Evolutionary conservation across 1,284 basidiomycete genomes (phyloP), one percentile per base, ranked within the genome.

Genomic region (Rhodotorula sp.): DNA sequence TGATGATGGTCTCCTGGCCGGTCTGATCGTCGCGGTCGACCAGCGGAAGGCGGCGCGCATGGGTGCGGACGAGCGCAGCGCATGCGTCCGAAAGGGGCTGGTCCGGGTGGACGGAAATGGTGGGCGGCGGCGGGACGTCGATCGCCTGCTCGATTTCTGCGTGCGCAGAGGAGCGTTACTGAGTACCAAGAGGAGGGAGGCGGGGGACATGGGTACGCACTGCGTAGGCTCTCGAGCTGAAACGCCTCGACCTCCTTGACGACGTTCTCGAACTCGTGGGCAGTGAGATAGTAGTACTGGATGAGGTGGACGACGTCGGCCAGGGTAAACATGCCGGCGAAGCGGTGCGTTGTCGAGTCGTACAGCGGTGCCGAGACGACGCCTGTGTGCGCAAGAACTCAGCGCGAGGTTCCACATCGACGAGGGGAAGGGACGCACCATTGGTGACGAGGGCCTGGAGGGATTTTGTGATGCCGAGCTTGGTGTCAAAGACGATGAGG

Each of bases 281-380:
- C 90, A 8, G 83, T 85, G 67, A 90, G 87, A 81, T 96, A 96
- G 83, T 97, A 97, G 83, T 94, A 96, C 80, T 97, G 94, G 73
- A 97, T 97, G 72, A 97, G 88, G 81, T 97, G 94, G 73, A 97
- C 96, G 80, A 97, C 92, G 81, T 97, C 94, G 70, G 93, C 88
- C 22, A 97, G 92, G 15, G 94, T 97, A 79, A 97, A 90, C 94
- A 97, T 97, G 73, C 94, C 94, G 7, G 92, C 92, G 79, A 97
- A 97, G 64, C 86, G 87, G 3, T 92, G 94, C 72, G 87, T 88
- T 72, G 92, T 90, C 80, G 92, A 94, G 84, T 96, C 94, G 92
- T 96, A 99, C n/a, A 99, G 85, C 7, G 97, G 96, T 7, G 97
- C 97, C 9, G 96, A 98, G 10, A 99, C 96, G 68, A 99, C 94